Evolutionary conservation across 352 stramenopile genomes (phyloP).

Genomic region (Phytopythium kandeliae): DNA sequence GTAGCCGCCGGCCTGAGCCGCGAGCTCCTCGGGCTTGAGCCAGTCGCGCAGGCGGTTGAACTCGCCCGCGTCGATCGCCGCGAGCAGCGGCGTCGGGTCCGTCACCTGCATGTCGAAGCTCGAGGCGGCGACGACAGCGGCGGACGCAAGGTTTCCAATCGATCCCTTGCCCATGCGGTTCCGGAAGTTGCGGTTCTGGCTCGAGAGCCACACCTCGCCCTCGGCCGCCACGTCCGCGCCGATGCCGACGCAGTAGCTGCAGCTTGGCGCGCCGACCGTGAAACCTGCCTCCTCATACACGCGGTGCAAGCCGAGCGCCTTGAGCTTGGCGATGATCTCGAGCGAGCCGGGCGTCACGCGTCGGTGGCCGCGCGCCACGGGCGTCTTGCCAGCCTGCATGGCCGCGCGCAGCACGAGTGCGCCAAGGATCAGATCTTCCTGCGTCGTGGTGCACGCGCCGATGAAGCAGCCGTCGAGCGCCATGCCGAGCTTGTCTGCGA

Average conservation of each 20-base stretch:
- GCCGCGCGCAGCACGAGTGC: conserved; percentile 70
- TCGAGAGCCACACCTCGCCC: conserved; percentile 73
- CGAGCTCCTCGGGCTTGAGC: conserved; percentile 31
- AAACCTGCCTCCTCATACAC: conserved; percentile 80
- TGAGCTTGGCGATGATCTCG: conserved; percentile 63
- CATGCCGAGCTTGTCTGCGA: conserved; percentile 70
- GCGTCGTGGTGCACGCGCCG: conserved; percentile 72
- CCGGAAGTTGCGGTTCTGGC: conserved; percentile 83
- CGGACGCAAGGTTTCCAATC: conserved; percentile 70
- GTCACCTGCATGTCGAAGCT: conserved; percentile 76
- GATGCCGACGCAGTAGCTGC: conserved; percentile 82
- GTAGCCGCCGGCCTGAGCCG: conserved; percentile 15
- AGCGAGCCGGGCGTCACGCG: conserved; percentile 73
- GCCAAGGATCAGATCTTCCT: conserved; percentile 77
- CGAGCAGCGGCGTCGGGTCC: conserved; percentile 58
- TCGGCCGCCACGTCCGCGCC: conserved; percentile 69
- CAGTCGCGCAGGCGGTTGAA: conserved; percentile 81
- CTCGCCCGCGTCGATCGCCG: conserved; percentile 59
- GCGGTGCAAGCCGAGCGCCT: conserved; percentile 56
- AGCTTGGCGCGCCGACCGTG: conserved; percentile 66
- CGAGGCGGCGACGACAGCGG: conserved; percentile 61
- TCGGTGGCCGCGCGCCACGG: conserved; percentile 38
- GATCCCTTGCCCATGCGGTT: conserved; percentile 83
- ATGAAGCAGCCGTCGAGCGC: conserved; percentile 80
- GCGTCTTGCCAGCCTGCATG: conserved; percentile 59